Conservation (phyloP, 805 yeast genomes). For the Yarrowia alimentaria region DNA sequence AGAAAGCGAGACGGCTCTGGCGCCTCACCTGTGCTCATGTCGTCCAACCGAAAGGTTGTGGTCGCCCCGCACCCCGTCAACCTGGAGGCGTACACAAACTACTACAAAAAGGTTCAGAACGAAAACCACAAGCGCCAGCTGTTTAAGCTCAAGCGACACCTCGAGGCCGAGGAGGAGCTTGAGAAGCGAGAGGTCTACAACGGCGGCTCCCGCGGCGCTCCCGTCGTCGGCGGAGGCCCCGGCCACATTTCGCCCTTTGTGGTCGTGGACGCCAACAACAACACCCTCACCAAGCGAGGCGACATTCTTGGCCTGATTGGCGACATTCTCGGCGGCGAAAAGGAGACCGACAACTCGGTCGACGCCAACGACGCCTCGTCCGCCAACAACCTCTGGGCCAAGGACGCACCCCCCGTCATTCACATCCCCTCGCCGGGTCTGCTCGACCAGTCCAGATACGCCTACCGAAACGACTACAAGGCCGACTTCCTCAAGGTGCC, state of each 20-base stretch:
- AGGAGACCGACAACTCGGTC: slow-evolving; percentile 9
- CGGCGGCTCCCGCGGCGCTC: slow-evolving; percentile 7
- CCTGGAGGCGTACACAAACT: slow-evolving; percentile 26
- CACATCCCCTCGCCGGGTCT: slow-evolving; percentile 22
- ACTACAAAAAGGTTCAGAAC: slow-evolving; percentile 27
- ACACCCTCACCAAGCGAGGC: slow-evolving; percentile 23
- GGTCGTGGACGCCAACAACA: slow-evolving; percentile 24
- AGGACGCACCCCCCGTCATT: slow-evolving; percentile 18
- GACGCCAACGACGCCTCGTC: not conserved
- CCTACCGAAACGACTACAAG: slow-evolving; percentile 28
- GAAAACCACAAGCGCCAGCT: slow-evolving; percentile 25
- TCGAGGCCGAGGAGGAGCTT: slow-evolving; percentile 16
- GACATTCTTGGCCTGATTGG: slow-evolving; percentile 18
- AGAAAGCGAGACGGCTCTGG: slow-evolving; percentile 1
- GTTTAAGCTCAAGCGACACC: slow-evolving; percentile 27
- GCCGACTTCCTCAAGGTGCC: slow-evolving; percentile 20
- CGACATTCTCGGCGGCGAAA: slow-evolving; percentile 17
- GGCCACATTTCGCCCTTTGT: slow-evolving; percentile 10
- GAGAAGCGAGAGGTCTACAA: slow-evolving; percentile 6
- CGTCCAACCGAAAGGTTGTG: slow-evolving; percentile 22
- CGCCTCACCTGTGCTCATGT: slow-evolving; percentile 23
- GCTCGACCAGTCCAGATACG: slow-evolving; percentile 18
- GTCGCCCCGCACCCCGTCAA: slow-evolving; percentile 19
- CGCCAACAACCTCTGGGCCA: slow-evolving; percentile 16
- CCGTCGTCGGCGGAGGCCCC: slow-evolving; percentile 2